Evolutionary conservation across 352 stramenopile species (phyloP), one percentile per base, ranked within the genome.

Genomic region (Phytopythium cucurbitacearum): DNA sequence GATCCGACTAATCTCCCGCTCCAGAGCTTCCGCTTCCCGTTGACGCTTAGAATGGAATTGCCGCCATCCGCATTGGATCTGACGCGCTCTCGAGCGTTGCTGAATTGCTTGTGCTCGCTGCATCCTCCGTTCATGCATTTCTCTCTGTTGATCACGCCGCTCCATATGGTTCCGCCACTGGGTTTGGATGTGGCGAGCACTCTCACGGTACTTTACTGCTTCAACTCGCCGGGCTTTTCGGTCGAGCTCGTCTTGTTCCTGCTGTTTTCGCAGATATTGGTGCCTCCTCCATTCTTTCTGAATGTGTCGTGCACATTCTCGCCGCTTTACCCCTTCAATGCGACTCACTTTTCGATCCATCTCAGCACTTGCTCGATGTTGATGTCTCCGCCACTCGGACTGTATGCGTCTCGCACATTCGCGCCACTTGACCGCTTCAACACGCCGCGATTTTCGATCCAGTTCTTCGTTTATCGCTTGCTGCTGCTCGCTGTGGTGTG

Each of bases 401-500:
- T 60, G 54, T 33, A 60, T 56, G 10, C 41, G 32, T 35, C 33
- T 15, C 4, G 56, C 56, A n/a, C 41, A 38, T 37, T 51, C 41
- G 21, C 34, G 3, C 37, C 37, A 15, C 32, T 10, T 45, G 15
- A 51, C 13, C 1, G 45, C 9, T 8, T 44, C 11, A 5, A 48
- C 21, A 16, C 53, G 62, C 50, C 57, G 63, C n/a, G 35, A 11
- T 50, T 47, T 60, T 56, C 59, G 52, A 32, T 66, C 61, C 16
- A 37, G 45, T 8, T 57, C 11, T 7, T 45, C 38, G 6, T 45
- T 45, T 8, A 16, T 28, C 40, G 42, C 44, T 15, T 16, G 46
- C 33, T 6, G 10, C 38, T 32, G 39, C 34, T 56, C 37, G 15
- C 40, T 45, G 36, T 38, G 51, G 7, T 39, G 28, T 3, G 2